phyloP scores from a whole-genome alignment of 352 stramenopile species.

The Phytopythium vexans region DNA sequence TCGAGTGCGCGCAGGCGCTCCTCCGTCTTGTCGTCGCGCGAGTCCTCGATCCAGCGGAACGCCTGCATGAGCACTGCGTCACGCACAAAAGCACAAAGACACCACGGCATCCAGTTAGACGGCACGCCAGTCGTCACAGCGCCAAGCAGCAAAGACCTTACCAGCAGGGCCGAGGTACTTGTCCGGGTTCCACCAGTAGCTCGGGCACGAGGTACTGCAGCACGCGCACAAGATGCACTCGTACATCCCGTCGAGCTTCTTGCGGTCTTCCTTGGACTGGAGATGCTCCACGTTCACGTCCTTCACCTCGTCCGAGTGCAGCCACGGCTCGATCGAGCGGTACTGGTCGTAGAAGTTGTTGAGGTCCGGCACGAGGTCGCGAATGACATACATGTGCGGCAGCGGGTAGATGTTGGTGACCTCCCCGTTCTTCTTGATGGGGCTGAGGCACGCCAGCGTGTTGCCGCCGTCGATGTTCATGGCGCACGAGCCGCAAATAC shows the following conservation, averaged over 20 bases:
- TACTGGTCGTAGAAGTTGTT: slow-evolving; percentile 99
- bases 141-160: slow-evolving; percentile 17
- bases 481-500: slow-evolving; percentile 99
- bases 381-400: slow-evolving; percentile 99
- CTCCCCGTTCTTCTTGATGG: slow-evolving; percentile 94
- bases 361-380: slow-evolving; percentile 99
- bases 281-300: slow-evolving; percentile 84
- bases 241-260: slow-evolving; percentile 99
- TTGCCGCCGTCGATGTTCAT: slow-evolving; percentile 99
- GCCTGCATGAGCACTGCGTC: slow-evolving; percentile 90
- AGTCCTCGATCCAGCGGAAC: slow-evolving; percentile 99
- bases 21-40: slow-evolving; percentile 95
- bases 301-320: slow-evolving; percentile 93
- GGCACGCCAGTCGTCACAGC: neutral
- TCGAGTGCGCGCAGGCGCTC: slow-evolving; percentile 95
- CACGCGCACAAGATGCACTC: slow-evolving; percentile 99
- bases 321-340: slow-evolving; percentile 98
- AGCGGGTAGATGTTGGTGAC: slow-evolving; percentile 98
- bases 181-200: slow-evolving; percentile 99
- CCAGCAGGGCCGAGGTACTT: slow-evolving; percentile 92
- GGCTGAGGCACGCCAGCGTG: slow-evolving; percentile 97
- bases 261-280: slow-evolving; percentile 94
- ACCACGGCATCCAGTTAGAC: slow-evolving; percentile 3
- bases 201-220: slow-evolving; percentile 98
- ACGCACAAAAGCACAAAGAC: slow-evolving; percentile 8